Evolutionary conservation across 257 asterid genomes (phyloP), one percentile per base, ranked within the genome.

Genomic region (Marsdenia floribunda): DNA sequence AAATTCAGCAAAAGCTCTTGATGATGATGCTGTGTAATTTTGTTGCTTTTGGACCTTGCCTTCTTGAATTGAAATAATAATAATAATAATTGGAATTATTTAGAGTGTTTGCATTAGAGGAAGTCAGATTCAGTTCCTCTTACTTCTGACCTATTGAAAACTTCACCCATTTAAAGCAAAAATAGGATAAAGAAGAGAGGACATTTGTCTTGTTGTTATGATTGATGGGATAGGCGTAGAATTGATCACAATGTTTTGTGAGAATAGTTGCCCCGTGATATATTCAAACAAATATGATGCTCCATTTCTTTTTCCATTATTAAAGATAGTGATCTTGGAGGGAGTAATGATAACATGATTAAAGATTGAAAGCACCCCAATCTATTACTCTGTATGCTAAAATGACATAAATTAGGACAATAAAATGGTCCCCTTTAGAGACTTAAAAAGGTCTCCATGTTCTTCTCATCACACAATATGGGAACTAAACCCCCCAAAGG

Each of bases 1-100:
- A 94, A 90, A 82, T 86, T 91, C 81, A 88, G 92, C 82, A 76
- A 81, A 80, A 68, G 79, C 84, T 38, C 89, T 52, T 84, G 76
- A 84, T 40, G 65, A 66, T 69, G 65, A 61, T 69, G 72, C 79
- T 80, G 15, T 70, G 44, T 66, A n/a, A 13, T 44, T n/a, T n/a
- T 44, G 42, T n/a, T 40, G 70, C 70, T 63, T 63, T 63, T 63
- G 6, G 22, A 63, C 72, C 72, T 11, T 68, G 35, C 33, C 12
- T 63, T 63, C n/a, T 37, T 65, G 29, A 65, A 5, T 14, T 37
- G 70, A 65, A 64, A 19, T 65, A 65, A 21, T n/a, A 46, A 10
- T 24, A 67, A 52, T 15, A 29, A 29, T 29, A 29, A 29, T 44
- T 42, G 33, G 33, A 44, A 44, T 5, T 44, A 44, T 44, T 44